Base-by-base conservation (phyloP, 345 rosid genomes). In the Carallia pectinifolia region DNA sequence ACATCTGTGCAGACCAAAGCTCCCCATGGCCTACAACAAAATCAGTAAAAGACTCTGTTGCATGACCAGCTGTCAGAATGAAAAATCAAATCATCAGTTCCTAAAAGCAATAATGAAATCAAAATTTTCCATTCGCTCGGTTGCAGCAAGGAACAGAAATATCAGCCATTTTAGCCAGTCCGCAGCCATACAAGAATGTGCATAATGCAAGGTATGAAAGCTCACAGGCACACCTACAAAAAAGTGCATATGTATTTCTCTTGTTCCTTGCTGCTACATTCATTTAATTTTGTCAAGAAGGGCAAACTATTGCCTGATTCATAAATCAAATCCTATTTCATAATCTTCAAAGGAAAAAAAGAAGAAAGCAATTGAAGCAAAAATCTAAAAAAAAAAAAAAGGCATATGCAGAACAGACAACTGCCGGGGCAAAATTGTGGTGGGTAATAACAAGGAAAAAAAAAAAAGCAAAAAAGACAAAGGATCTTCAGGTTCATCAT, bases 11-110 rank as follows among this genome's bases (percentile, higher is more conserved):
- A 64, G 98, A 88, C 99, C 99, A 96, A 62, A 96, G 81, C 79
- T 96, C 99, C 47, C 99, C 97, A 68, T 96, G 91, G 77, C 99
- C 99, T 1, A 81, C 97, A 61, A 96, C 97, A 82, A 96, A 92
- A 72, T 92, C 98, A 48, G 98, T 80, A 80, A 96, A 90, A 1
- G 99, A 92, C 80, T 96, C 99, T 6, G 97, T 88, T 8, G 91
- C 98, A 76, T 96, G 97, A 59, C 98, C 98, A 61, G 99, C 98
- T 94, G 15, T 56, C 50, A 44, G 50, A 15, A 4, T 44, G 50
- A 44, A 44, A 44, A 44, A 44, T 13, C 50, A 44, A 44, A 44
- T 15, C 50, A 12, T 13, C 17, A 12, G 17, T 15, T 44, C 50
- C 50, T 44, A 16, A 56, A 27, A 56, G 33, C 12, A 27, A 27